Conservation (phyloP, 2,329 filamentous ascomycete species). For the Sporothrix globosa region DNA sequence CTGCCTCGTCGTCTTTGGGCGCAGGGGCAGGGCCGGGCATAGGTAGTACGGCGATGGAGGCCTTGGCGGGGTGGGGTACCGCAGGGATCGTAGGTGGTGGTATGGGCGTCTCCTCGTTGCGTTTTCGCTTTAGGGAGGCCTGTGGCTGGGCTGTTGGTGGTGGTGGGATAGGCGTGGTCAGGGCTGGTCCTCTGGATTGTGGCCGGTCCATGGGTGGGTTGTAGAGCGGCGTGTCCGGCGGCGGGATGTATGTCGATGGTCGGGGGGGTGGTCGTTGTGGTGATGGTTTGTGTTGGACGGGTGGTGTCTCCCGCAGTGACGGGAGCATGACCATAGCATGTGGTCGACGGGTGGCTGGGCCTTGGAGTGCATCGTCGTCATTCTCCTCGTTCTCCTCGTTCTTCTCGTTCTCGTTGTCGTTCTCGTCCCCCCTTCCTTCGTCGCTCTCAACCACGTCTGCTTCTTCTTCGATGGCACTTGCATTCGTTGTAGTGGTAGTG, state of each 20-base stretch:
- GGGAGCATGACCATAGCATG: background rate
- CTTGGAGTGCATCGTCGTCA: constrained; percentile 7
- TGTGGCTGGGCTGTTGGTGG: background rate
- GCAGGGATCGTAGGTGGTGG: background rate
- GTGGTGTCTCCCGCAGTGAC: constrained; percentile 1
- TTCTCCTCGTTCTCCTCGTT: constrained; percentile 14
- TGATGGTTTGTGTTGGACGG: background rate
- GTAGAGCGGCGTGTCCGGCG: background rate
- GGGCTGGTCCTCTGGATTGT: background rate
- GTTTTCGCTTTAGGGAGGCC: constrained; percentile 4
- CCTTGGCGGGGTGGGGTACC: background rate
- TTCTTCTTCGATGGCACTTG: constrained; percentile 2
- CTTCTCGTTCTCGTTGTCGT: background rate
- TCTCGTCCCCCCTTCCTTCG: background rate
- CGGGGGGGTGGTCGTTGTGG: background rate
- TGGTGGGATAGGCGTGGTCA: background rate
- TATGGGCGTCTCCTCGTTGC: constrained; percentile 4
- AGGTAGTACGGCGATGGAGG: no score
- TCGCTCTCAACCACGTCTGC: background rate
- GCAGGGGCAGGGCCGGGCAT: no score
- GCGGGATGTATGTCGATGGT: background rate
- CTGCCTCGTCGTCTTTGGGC: constrained; percentile 23
- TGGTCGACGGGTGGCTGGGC: background rate
- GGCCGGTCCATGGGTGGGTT: background rate
- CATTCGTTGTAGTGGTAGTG: constrained; percentile 14